These are phyloP conservation scores for Apiotrichum gamsii DNA, from an alignment of 1,284 basidiomycete species.

Conservation along the genomic window DNA sequence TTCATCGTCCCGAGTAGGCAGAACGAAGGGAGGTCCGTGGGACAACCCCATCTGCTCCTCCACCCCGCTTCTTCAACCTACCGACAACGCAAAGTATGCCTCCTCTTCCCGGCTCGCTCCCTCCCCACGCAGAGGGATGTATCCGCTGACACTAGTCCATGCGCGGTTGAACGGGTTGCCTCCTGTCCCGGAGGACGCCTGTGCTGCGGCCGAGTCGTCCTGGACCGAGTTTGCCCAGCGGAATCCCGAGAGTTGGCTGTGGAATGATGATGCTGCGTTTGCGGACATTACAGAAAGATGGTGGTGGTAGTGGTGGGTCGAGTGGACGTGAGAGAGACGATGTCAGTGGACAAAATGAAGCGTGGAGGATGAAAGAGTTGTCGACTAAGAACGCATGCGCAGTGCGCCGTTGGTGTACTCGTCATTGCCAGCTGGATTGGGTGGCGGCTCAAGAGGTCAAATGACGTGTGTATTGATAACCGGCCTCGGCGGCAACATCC, in stretches of 20 bases:
- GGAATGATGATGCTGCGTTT: conserved; percentile 36
- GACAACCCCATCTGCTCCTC: no score
- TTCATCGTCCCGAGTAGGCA: no score
- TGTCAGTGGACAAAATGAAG: not conserved
- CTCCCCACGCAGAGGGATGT: conserved; percentile 77
- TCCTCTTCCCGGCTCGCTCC: conserved; percentile 91
- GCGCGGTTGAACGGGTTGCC: conserved; percentile 51
- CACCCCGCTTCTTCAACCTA: no score
- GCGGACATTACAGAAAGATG: no score
- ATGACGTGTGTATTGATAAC: no score
- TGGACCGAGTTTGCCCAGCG: conserved; percentile 72
- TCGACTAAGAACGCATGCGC: no score
- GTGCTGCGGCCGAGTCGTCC: conserved; percentile 60
- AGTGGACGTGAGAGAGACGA: not conserved
- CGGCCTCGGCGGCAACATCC: no score
- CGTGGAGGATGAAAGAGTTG: no score
- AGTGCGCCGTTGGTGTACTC: no score
- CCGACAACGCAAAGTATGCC: conserved; percentile 89
- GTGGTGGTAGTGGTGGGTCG: not conserved
- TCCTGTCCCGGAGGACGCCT: conserved; percentile 45
- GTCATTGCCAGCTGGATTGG: no score
- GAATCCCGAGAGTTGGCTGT: conserved; percentile 55
- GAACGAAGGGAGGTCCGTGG: no score
- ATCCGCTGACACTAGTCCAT: conserved; percentile 58
- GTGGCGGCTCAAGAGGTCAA: no score